phyloP scores from a whole-genome alignment of 768 basidiomycete species.

The Lentinula detonsa region DNA sequence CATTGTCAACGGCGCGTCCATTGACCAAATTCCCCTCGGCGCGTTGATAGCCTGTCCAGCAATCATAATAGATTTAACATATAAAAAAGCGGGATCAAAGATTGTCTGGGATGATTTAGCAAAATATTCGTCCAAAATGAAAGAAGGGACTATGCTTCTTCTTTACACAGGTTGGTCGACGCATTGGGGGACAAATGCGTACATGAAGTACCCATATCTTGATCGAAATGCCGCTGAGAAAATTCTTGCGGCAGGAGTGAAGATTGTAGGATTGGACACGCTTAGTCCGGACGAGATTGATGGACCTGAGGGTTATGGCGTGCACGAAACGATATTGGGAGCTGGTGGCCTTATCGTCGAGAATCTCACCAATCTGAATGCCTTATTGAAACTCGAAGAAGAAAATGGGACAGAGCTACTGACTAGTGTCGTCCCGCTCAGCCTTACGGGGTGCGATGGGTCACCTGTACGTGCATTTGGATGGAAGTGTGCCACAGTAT shows the following conservation, averaged over 20 bases:
- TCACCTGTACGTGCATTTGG: slow-evolving; percentile 71
- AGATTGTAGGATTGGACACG: slow-evolving; percentile 56
- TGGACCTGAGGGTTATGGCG: slow-evolving; percentile 36
- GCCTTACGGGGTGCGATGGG: slow-evolving; percentile 54
- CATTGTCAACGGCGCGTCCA: slow-evolving; percentile 45
- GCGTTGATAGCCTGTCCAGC: slow-evolving; percentile 47
- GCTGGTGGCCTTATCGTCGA: slow-evolving; percentile 62
- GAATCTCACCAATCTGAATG: slow-evolving; percentile 54
- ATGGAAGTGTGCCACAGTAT: slow-evolving; percentile 21
- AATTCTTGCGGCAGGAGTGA: slow-evolving; percentile 45
- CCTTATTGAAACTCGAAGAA: neutral
- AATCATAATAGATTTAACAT: slow-evolving; percentile 47
- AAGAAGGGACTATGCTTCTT: slow-evolving; percentile 40
- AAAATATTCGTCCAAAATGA: slow-evolving; percentile 28
- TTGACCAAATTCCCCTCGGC: slow-evolving; percentile 52
- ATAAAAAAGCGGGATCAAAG: slow-evolving; percentile 31
- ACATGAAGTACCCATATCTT: slow-evolving; percentile 64
- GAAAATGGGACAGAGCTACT: slow-evolving; percentile 31
- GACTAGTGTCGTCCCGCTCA: slow-evolving; percentile 56
- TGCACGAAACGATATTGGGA: slow-evolving; percentile 58
- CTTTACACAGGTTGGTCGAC: slow-evolving; percentile 67
- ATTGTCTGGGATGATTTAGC: slow-evolving; percentile 54
- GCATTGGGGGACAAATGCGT: slow-evolving; percentile 42
- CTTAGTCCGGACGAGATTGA: slow-evolving; percentile 59
- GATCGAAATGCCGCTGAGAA: slow-evolving; percentile 42